Conservation (phyloP, 176 grass and related monocot genomes). For the Olyra latifolia region DNA sequence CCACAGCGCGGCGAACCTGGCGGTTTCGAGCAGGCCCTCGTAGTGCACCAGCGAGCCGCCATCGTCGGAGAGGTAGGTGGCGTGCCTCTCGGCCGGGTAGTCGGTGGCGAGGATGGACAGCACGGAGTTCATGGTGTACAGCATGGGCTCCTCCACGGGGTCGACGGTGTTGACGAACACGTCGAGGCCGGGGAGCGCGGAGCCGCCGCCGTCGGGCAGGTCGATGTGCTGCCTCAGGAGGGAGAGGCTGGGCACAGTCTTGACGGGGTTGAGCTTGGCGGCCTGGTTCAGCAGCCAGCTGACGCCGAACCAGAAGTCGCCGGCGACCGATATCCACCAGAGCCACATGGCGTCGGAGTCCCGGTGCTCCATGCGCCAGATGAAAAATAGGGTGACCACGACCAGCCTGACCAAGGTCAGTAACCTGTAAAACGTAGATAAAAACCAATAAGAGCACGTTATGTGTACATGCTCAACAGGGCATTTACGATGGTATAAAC, state of each 20-base stretch:
- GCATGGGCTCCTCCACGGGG: slow-evolving; percentile 7
- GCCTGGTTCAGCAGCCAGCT: slow-evolving; percentile 5
- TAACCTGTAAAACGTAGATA: neutral
- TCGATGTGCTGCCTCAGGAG: neutral
- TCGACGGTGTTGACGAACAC: slow-evolving; percentile 25
- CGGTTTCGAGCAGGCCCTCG: neutral
- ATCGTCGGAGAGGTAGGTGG: slow-evolving; percentile 17
- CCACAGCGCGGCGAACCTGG: neutral
- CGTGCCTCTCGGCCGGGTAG: neutral
- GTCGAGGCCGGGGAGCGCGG: neutral
- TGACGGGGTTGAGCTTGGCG: neutral
- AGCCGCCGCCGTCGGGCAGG: neutral
- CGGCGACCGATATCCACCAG: neutral
- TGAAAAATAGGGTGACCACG: neutral
- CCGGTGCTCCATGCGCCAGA: neutral
- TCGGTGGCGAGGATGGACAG: slow-evolving; percentile 18
- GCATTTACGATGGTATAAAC: no score
- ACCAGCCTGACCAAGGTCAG: neutral
- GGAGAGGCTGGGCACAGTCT: neutral
- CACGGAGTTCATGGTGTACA: slow-evolving; percentile 1
- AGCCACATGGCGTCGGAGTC: neutral
- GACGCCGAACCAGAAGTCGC: slow-evolving; percentile 12
- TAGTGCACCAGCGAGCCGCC: neutral
- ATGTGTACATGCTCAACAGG: no score
- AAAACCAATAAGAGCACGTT: no score